A percentile compares a stretch with the other conserved stretches of the same genome.
phyloP scores from a whole-genome alignment of 768 basidiomycete species.

The Lactarius psammicola region DNA sequence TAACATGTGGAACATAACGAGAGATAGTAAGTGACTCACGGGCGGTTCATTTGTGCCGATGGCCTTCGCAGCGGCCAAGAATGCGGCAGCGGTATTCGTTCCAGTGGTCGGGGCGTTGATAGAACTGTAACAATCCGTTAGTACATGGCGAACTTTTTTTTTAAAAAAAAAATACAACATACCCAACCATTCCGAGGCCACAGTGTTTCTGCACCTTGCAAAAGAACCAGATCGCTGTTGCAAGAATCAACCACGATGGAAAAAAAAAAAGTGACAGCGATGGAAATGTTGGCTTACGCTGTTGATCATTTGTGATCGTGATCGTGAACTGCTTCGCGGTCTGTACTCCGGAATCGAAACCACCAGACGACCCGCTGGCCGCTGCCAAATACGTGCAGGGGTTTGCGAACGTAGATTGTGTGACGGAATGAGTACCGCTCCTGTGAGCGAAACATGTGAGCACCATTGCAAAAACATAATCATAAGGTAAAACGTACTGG shows the following conservation, averaged over 20 bases:
- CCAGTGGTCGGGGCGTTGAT: constrained; percentile 51
- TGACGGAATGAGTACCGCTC: constrained; percentile 34
- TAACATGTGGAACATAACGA: neutral
- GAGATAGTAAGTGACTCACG: constrained; percentile 33
- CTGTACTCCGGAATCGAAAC: constrained; percentile 57
- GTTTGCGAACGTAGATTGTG: constrained; percentile 32
- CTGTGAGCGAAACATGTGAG: constrained; percentile 17
- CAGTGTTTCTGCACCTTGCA: constrained; percentile 51
- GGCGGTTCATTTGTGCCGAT: constrained; percentile 38
- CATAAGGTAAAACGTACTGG: constrained; percentile 32
- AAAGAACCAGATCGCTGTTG: constrained; percentile 55
- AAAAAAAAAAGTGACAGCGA: neutral
- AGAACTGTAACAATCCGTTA: constrained; percentile 26
- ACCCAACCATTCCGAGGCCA: constrained; percentile 52
- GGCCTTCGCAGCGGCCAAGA: constrained; percentile 41
- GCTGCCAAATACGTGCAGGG: constrained; percentile 44
- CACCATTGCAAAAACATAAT: neutral
- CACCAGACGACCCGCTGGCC: constrained; percentile 34
- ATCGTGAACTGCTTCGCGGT: constrained; percentile 44
- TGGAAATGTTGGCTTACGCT: constrained; percentile 40
- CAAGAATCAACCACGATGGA: neutral
- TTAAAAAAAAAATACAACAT: constrained; percentile 15
- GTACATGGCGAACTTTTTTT: neutral
- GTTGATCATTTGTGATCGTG: constrained; percentile 46
- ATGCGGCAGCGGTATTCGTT: constrained; percentile 43